Percentiles rank a stretch among this genome's conserved stretches.
Conservation (phyloP, 305 asterid species). For the Lippia alba region DNA sequence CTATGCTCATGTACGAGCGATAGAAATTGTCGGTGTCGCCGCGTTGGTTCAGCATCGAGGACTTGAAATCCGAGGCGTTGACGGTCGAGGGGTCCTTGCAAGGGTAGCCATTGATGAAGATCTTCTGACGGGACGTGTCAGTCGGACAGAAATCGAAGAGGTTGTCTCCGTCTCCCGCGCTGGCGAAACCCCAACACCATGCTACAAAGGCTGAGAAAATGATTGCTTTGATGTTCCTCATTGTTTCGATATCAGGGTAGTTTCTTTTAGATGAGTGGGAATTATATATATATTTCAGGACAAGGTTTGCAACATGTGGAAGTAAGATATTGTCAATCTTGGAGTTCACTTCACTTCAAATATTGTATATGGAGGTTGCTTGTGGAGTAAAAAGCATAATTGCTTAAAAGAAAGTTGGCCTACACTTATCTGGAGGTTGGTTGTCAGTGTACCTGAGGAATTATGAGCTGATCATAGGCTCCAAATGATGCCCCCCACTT, state of each 20-base stretch:
- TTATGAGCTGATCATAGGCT: constrained; percentile 12
- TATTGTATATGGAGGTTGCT: constrained; percentile 48
- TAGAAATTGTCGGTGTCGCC: constrained; percentile 60
- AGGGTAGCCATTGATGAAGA: constrained; percentile 67
- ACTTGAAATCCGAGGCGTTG: constrained; percentile 65
- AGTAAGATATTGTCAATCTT: constrained; percentile 49
- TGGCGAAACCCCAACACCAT: constrained; percentile 28
- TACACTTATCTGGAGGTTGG: constrained; percentile 45
- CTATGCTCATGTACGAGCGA: constrained; percentile 47
- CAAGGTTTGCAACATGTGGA: constrained; percentile 40
- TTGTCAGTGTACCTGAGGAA: constrained; percentile 37
- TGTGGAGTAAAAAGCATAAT: constrained; percentile 42
- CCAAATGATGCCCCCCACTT: not conserved
- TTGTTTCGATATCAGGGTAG: constrained; percentile 13
- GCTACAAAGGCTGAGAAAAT: constrained; percentile 34
- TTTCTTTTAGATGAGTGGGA: not conserved
- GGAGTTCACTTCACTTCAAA: constrained; percentile 82
- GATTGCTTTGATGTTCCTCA: constrained; percentile 18
- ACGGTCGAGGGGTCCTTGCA: constrained; percentile 65
- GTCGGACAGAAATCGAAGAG: constrained; percentile 70
- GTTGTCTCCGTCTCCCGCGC: constrained; percentile 55
- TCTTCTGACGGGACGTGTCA: constrained; percentile 28
- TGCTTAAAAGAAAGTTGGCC: constrained; percentile 47
- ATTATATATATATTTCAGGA: constrained; percentile 9
- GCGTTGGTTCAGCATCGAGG: constrained; percentile 43